phyloP scores from a whole-genome alignment of 768 basidiomycete genomes.

The Tricholoma bakamatsutake region DNA sequence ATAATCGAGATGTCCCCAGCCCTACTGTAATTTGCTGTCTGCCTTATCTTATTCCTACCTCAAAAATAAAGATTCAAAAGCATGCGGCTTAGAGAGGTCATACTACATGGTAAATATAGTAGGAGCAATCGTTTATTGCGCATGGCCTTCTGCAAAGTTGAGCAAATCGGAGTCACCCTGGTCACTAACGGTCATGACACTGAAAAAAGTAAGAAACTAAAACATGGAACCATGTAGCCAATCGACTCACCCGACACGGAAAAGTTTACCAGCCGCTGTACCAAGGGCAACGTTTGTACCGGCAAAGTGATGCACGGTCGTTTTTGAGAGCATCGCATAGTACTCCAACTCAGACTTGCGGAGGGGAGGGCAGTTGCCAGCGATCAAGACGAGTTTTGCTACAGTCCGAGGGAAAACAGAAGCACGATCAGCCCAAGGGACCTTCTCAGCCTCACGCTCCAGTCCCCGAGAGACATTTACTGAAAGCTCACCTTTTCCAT shows the following conservation, averaged over 20 bases:
- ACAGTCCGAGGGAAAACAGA: slow-evolving; percentile 18
- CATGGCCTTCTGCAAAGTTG: slow-evolving; percentile 70
- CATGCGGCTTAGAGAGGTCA: too few species aligned
- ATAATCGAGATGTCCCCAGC: slow-evolving; percentile 77
- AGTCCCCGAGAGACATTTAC: slow-evolving; percentile 71
- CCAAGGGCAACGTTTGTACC: slow-evolving; percentile 98
- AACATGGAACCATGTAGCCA: background rate
- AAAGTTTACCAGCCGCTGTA: slow-evolving; percentile 97
- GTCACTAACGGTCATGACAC: slow-evolving; percentile 96
- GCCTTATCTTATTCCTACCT: background rate
- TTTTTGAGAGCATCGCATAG: slow-evolving; percentile 99
- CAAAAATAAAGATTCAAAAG: background rate
- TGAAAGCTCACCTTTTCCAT: slow-evolving; percentile 81
- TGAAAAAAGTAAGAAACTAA: slow-evolving; percentile 26
- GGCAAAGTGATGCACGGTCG: slow-evolving; percentile 94
- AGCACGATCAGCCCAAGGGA: slow-evolving; percentile 71
- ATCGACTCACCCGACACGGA: slow-evolving; percentile 81
- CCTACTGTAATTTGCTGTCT: slow-evolving; percentile 40
- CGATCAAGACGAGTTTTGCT: slow-evolving; percentile 99
- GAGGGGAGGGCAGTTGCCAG: slow-evolving; percentile 97
- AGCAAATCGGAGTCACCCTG: slow-evolving; percentile 96
- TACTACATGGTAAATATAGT: slow-evolving; percentile 5
- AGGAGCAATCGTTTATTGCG: slow-evolving; percentile 28
- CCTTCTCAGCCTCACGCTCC: slow-evolving; percentile 99
- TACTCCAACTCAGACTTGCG: slow-evolving; percentile 99